Percentiles rank a stretch among this genome's conserved stretches.
Evolutionary conservation across 73 alveolate genomes (phyloP).

Genomic region (Blepharisma stoltei): DNA sequence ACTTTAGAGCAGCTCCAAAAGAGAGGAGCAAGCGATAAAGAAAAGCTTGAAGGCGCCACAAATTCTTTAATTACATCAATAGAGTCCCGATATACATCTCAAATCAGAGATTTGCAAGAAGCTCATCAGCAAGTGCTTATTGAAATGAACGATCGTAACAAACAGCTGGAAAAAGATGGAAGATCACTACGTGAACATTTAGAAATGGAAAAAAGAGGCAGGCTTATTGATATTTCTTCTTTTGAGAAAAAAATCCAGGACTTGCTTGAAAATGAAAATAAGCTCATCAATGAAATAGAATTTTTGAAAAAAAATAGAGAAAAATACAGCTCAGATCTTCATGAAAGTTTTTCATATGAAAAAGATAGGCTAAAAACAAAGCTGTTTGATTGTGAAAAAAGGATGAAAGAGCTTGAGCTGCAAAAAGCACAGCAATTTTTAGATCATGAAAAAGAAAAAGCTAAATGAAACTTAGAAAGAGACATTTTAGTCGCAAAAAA

Average conservation of each 20-base stretch:
- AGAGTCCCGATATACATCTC: constrained; percentile 6
- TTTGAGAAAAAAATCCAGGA: not conserved
- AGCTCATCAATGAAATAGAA: not conserved
- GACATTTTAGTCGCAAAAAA: constrained; percentile 66
- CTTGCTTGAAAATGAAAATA: not conserved
- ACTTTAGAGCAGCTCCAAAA: constrained; percentile 27
- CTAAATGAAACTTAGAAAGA: constrained; percentile 89
- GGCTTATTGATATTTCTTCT: not conserved
- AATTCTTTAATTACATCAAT: constrained; percentile 2
- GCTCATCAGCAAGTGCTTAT: not conserved
- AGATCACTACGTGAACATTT: constrained; percentile 1
- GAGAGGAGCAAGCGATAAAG: constrained; percentile 27
- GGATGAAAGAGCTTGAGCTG: constrained; percentile 70
- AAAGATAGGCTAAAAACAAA: constrained; percentile 69
- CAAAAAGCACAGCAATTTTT: constrained; percentile 67
- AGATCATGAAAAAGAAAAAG: constrained; percentile 91
- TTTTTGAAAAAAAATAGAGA: constrained; percentile 1
- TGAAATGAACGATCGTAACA: not conserved
- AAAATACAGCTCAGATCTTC: not conserved
- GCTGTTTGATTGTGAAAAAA: constrained; percentile 75
- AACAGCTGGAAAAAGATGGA: not conserved
- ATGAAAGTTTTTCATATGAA: constrained; percentile 44
- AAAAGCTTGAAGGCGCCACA: constrained; percentile 16
- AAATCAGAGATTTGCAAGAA: constrained; percentile 31
- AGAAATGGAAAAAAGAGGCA: constrained; percentile 25